A percentile compares a stretch with the other conserved stretches of the same genome.
Conservation (phyloP, 2,329 filamentous ascomycete species). For the Trichoderma sp. region DNA sequence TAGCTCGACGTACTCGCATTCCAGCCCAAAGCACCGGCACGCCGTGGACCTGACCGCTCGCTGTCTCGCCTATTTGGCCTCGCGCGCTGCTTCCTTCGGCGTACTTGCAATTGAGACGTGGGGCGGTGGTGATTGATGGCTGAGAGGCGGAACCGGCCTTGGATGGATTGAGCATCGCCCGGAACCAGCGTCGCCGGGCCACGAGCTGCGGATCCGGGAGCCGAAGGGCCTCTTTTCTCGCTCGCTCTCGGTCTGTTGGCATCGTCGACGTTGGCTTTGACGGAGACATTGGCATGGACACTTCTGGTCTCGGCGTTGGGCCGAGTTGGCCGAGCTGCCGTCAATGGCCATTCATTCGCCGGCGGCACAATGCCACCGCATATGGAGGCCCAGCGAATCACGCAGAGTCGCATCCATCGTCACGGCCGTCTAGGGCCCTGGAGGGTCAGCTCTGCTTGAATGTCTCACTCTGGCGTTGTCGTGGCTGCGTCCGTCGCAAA, state of each 20-base stretch:
- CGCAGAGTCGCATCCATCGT: slow-evolving; percentile 13
- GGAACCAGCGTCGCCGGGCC: slow-evolving; percentile 20
- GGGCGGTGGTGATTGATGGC: neutral
- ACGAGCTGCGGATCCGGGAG: slow-evolving; percentile 21
- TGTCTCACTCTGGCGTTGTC: slow-evolving; percentile 28
- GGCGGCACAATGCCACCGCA: slow-evolving; percentile 4
- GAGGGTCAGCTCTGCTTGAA: slow-evolving; percentile 24
- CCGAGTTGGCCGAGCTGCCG: slow-evolving; percentile 3
- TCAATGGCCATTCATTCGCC: slow-evolving; percentile 8
- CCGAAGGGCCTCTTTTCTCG: neutral
- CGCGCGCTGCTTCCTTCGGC: slow-evolving; percentile 7
- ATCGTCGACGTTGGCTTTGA: neutral
- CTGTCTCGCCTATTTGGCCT: slow-evolving; percentile 20
- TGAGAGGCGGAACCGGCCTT: slow-evolving; percentile 15
- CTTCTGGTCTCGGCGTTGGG: slow-evolving; percentile 14
- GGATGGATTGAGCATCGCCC: neutral
- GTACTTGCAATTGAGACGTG: slow-evolving; percentile 6
- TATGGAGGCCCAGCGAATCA: slow-evolving; percentile 9
- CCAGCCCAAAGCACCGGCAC: slow-evolving; percentile 13
- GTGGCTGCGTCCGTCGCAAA: slow-evolving; percentile 32
- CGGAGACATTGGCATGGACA: neutral
- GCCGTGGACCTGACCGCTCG: neutral
- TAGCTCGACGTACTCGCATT: slow-evolving; percentile 7
- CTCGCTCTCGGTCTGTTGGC: neutral
- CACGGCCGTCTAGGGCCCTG: slow-evolving; percentile 6